Conservation (phyloP, 768 basidiomycete genomes). For the Ramaria sp. region DNA sequence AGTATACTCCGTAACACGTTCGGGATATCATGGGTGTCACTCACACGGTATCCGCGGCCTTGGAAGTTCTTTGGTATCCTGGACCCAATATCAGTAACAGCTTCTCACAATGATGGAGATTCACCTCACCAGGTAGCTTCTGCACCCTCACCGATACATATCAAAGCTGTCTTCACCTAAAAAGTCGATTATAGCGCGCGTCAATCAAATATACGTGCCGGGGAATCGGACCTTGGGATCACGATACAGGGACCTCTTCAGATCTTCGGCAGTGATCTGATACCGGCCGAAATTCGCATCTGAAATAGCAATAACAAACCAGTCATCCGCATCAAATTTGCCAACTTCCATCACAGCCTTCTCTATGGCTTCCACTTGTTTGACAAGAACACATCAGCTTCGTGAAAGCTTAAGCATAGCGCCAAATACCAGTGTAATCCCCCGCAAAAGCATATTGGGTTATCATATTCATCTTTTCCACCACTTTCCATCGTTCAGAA, state of each 20-base stretch:
- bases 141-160: slow-evolving; percentile 61
- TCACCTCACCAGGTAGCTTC: slow-evolving; percentile 44
- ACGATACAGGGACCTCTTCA: slow-evolving; percentile 44
- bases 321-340: slow-evolving; percentile 57
- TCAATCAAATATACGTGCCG: neutral
- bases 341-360: slow-evolving; percentile 51
- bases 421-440: slow-evolving; percentile 42
- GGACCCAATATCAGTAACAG: slow-evolving; percentile 2
- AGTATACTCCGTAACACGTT: slow-evolving; percentile 51
- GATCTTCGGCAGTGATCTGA: slow-evolving; percentile 45
- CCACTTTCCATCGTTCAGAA: slow-evolving; percentile 53
- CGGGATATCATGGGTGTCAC: slow-evolving; percentile 54
- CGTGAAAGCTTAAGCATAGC: too few species aligned
- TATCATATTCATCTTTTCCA: slow-evolving; percentile 58
- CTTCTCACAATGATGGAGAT: neutral
- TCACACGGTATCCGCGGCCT: slow-evolving; percentile 47
- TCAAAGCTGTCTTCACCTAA: slow-evolving; percentile 47
- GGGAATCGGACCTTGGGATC: slow-evolving; percentile 31
- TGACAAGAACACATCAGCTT: too few species aligned
- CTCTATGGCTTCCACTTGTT: slow-evolving; percentile 53
- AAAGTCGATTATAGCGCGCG: too few species aligned
- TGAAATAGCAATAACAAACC: slow-evolving; percentile 63
- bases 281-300: slow-evolving; percentile 62
- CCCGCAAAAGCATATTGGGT: slow-evolving; percentile 62
- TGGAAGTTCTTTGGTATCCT: slow-evolving; percentile 57